Base-by-base conservation (phyloP, 148 eudicot genomes). In the Nyssa sinensis region DNA sequence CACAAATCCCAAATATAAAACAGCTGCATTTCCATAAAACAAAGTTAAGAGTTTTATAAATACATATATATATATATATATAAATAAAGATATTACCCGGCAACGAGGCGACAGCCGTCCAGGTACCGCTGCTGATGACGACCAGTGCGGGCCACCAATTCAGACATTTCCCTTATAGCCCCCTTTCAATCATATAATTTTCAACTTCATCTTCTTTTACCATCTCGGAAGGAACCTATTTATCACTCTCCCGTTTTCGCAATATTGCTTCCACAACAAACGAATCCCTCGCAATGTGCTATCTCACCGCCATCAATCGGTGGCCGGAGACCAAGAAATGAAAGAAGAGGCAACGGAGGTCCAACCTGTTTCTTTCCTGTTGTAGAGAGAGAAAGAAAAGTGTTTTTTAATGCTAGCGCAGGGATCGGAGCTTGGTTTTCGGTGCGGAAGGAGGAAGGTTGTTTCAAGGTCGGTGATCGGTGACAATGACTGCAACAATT, bases 81-180 rank as follows among this genome's bases (percentile, higher is more conserved):
- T 58, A 58, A 23, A 58, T n/a, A 24, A 35, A 25, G 28, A 69
- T 35, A 57, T 21, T 81, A 91, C 96, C 96, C 93, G 64, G 96
- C 91, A 75, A 91, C 84, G 83, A 91, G 93, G 74, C 96, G 96
- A 71, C 81, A 85, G 67, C 96, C 96, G 74, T 82, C 81, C 64
- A 81, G 85, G 74, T 91, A 88, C 12, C 92, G 92, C 81, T 91
- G 96, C 64, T 84, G 92, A 74, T 83, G 96, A 47, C 96, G 91
- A 72, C 96, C 96, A 75, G 91, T 91, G 19, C 96, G 89, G 47
- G 96, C 96, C 49, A 91, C 96, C 88, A 91, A 87, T 82, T 88
- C 96, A 79, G 96, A 88, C 96, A 91, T 91, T 71, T 76, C 14
- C 16, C 51, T 44, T 44, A 0, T 44, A 13, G 14, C 14, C 17